A percentile compares a stretch with the other conserved stretches of the same genome.
phyloP scores from a whole-genome alignment of 805 yeast genomes.

The Isabelozyma rhagii region DNA sequence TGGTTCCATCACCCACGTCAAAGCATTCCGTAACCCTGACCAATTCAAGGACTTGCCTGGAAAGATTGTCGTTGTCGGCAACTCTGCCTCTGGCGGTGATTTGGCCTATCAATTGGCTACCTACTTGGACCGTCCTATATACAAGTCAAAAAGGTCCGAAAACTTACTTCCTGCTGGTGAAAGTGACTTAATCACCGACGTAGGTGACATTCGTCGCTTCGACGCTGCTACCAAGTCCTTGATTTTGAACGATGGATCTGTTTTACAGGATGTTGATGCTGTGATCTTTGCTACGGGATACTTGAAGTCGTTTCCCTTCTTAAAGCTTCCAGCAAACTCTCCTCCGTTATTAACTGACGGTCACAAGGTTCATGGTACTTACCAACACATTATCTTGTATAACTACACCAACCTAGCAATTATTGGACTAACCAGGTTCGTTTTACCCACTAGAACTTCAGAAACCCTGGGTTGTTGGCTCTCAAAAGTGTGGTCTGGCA shows the following conservation, averaged over 20 bases:
- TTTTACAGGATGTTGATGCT: constrained; percentile 14
- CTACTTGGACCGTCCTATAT: constrained; percentile 30
- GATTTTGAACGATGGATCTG: constrained; percentile 18
- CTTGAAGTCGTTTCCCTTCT: constrained; percentile 23
- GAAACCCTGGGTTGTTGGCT: constrained; percentile 43
- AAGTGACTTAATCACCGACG: constrained; percentile 39
- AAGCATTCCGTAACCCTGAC: constrained; percentile 18
- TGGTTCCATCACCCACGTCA: constrained; percentile 23
- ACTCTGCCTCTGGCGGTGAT: constrained; percentile 72
- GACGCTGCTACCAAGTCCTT: constrained; percentile 23
- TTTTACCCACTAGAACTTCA: constrained; percentile 43
- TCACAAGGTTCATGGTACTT: constrained; percentile 29
- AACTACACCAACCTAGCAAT: constrained; percentile 40
- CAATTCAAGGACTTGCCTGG: constrained; percentile 22
- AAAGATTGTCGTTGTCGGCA: constrained; percentile 61
- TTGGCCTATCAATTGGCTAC: constrained; percentile 55
- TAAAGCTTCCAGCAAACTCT: constrained; percentile 5
- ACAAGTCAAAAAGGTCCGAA: constrained; percentile 50
- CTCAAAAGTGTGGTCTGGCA: constrained; percentile 36
- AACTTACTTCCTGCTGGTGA: constrained; percentile 42
- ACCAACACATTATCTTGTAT: constrained; percentile 40
- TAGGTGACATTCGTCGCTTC: constrained; percentile 41
- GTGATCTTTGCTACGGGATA: constrained; percentile 27
- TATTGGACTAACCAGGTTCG: constrained; percentile 38
- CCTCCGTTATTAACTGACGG: constrained; percentile 27